phyloP scores from a whole-genome alignment of 1,284 basidiomycete genomes.

The Ceratobasidium sp. region DNA sequence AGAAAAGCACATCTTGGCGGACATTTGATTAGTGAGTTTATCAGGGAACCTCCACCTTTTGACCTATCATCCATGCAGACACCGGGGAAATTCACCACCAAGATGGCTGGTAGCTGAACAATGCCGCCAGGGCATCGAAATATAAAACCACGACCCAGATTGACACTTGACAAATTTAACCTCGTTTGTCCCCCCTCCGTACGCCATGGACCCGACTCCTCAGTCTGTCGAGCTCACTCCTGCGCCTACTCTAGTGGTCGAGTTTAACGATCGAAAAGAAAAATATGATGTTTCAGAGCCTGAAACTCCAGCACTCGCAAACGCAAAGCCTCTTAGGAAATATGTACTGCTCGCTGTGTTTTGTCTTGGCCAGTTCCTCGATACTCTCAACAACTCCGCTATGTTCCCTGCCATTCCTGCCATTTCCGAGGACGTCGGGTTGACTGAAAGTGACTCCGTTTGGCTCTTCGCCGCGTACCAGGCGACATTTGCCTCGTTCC shows the following conservation, averaged over 20 bases:
- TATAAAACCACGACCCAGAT: too few relatives aligned
- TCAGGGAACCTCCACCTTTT: constrained; percentile 19
- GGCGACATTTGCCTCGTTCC: constrained; percentile 41
- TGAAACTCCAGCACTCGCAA: background rate
- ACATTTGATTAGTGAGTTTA: background rate
- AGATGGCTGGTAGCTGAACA: too few relatives aligned
- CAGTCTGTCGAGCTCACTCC: constrained; percentile 34
- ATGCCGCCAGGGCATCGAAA: too few relatives aligned
- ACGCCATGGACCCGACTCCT: constrained; percentile 26
- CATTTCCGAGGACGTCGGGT: constrained; percentile 52
- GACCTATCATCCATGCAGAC: too few relatives aligned
- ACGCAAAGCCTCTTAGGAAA: constrained; percentile 52
- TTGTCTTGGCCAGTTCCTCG: constrained; percentile 64
- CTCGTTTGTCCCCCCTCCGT: too few relatives aligned
- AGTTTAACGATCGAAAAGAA: background rate
- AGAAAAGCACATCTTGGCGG: background rate
- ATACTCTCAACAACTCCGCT: constrained; percentile 65
- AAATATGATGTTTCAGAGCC: background rate
- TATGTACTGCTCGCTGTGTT: constrained; percentile 60
- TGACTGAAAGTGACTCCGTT: constrained; percentile 36
- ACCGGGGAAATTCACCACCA: too few relatives aligned
- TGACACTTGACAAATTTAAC: too few relatives aligned
- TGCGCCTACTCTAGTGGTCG: constrained; percentile 23
- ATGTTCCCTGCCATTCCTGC: constrained; percentile 63
- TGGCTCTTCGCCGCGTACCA: constrained; percentile 45